These are phyloP conservation scores for Fusarium sp. DNA, from an alignment of 2,329 filamentous ascomycete genomes.

Conservation along the genomic window DNA sequence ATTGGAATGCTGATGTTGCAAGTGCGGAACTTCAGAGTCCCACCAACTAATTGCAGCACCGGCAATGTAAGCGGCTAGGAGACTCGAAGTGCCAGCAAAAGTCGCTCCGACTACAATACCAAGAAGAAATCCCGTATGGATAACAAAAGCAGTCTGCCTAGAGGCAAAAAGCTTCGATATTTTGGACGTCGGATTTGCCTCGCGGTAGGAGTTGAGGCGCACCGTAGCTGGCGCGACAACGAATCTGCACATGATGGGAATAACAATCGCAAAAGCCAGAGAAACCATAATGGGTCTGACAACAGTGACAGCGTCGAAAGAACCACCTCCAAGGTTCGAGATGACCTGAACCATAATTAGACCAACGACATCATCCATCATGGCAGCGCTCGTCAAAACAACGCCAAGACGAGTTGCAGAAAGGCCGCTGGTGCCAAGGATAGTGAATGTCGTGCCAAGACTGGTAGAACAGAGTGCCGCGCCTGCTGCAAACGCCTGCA, in stretches of 20 bases:
- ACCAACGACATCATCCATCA: slow-evolving; percentile 85
- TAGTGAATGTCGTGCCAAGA: slow-evolving; percentile 75
- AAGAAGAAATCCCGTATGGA: slow-evolving; percentile 63
- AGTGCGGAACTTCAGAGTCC: slow-evolving; percentile 55
- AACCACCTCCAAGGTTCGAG: slow-evolving; percentile 65
- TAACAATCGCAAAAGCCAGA: slow-evolving; percentile 61
- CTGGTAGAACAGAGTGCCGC: slow-evolving; percentile 80
- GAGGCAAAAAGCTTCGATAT: slow-evolving; percentile 45
- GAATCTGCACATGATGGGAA: slow-evolving; percentile 61
- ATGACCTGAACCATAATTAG: slow-evolving; percentile 83
- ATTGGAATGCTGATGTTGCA: neutral
- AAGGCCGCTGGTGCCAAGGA: slow-evolving; percentile 58
- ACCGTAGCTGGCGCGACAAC: slow-evolving; percentile 56
- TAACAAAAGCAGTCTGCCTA: slow-evolving; percentile 53
- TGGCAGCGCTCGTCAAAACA: slow-evolving; percentile 77
- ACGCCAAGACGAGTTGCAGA: slow-evolving; percentile 62
- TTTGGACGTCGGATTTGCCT: slow-evolving; percentile 28
- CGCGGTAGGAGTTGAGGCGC: slow-evolving; percentile 49
- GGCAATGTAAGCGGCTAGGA: slow-evolving; percentile 72
- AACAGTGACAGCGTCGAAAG: slow-evolving; percentile 50
- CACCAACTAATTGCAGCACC: slow-evolving; percentile 71
- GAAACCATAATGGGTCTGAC: slow-evolving; percentile 61
- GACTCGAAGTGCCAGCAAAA: slow-evolving; percentile 71
- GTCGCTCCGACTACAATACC: slow-evolving; percentile 61
- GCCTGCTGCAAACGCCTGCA: slow-evolving; percentile 78